Evolutionary conservation across 148 eudicot species (phyloP).

Genomic region (Camellia granthamiana): DNA sequence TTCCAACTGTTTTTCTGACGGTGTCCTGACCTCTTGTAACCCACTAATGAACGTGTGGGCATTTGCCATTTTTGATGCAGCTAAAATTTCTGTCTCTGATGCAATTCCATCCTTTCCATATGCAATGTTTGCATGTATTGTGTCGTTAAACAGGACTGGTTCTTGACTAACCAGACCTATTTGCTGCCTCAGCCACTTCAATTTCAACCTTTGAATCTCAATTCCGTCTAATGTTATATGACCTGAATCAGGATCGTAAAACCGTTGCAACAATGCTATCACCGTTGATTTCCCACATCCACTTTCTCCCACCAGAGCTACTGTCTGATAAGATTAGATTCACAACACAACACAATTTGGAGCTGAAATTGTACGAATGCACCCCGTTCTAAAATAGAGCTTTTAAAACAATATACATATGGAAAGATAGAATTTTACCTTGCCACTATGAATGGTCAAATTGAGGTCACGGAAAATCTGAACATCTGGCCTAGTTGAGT

Average conservation of each 20-base stretch:
- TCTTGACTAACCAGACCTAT: conserved; percentile 88
- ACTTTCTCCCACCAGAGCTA: conserved; percentile 82
- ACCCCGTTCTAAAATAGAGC: too few relatives aligned
- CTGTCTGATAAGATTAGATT: conserved; percentile 32
- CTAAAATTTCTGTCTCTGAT: conserved; percentile 50
- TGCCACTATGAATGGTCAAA: conserved; percentile 52
- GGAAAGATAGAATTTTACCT: conserved; percentile 31
- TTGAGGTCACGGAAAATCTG: conserved; percentile 55
- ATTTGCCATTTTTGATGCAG: conserved; percentile 69
- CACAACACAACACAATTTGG: not conserved
- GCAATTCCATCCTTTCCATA: conserved; percentile 68
- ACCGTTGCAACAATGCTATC: conserved; percentile 65
- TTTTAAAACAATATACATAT: too few relatives aligned
- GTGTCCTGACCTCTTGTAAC: conserved; percentile 47
- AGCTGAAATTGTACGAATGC: not conserved
- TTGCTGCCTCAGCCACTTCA: conserved; percentile 76
- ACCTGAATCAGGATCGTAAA: conserved; percentile 68
- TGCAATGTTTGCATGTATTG: conserved; percentile 66
- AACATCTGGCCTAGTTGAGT: conserved; percentile 62
- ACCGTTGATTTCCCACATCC: conserved; percentile 88
- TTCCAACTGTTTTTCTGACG: too few relatives aligned
- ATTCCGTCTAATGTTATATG: conserved; percentile 53
- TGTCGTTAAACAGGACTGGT: conserved; percentile 60
- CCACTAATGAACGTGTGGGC: conserved; percentile 71
- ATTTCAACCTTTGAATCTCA: conserved; percentile 57